Evolutionary conservation across 768 basidiomycete genomes (phyloP).

Genomic region (Lactifluus rugatus): DNA sequence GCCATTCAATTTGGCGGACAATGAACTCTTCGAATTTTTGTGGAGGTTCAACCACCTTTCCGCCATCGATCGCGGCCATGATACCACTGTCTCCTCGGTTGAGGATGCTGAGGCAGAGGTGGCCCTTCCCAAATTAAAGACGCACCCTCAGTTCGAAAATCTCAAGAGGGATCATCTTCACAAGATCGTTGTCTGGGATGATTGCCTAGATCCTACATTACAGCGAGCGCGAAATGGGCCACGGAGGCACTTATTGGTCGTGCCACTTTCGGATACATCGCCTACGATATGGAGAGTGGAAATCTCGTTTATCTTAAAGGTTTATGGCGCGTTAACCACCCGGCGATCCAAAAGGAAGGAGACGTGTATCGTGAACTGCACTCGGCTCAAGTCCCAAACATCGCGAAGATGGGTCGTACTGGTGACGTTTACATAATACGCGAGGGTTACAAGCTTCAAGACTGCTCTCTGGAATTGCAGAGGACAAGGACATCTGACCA

Average conservation of each 20-base stretch:
- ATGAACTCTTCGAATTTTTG: neutral
- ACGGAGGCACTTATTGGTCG: too few species aligned
- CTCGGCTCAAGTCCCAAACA: neutral
- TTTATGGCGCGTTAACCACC: neutral
- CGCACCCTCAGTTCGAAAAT: neutral
- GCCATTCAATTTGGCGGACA: neutral
- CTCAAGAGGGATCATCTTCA: too few species aligned
- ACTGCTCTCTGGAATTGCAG: neutral
- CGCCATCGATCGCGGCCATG: neutral
- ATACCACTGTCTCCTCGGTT: neutral
- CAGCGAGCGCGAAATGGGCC: too few species aligned
- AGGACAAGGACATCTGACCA: neutral
- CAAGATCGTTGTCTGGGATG: too few species aligned
- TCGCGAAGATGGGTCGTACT: neutral
- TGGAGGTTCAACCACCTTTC: constrained; percentile 2
- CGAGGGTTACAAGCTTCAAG: neutral
- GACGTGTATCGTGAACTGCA: too few species aligned
- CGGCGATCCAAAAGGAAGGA: neutral
- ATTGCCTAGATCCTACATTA: too few species aligned
- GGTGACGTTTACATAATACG: neutral
- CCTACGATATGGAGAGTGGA: neutral
- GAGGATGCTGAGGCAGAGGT: neutral
- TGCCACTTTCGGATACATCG: neutral
- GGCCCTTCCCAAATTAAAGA: neutral
- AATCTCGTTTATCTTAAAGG: neutral